These are phyloP conservation scores for Biscogniauxia sp. DNA, from an alignment of 2,329 filamentous ascomycete species.

Conservation along the genomic window DNA sequence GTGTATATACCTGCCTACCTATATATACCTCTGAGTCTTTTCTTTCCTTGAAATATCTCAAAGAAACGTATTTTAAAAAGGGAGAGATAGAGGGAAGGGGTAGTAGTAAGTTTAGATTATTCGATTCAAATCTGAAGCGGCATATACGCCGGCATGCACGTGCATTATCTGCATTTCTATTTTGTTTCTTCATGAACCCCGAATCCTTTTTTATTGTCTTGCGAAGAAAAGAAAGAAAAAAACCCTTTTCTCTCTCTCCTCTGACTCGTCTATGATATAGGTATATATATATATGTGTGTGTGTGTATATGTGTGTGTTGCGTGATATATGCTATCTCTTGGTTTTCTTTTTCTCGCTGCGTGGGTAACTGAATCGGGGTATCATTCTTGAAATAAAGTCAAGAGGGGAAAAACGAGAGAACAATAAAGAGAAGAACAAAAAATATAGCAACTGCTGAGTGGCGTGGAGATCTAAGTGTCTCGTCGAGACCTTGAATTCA, in stretches of 20 bases:
- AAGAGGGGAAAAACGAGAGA: background rate
- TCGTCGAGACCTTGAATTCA: slow-evolving; percentile 10
- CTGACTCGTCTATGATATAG: background rate
- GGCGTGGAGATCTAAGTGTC: slow-evolving; percentile 6
- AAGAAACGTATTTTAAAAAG: too few species aligned
- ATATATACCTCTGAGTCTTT: too few species aligned
- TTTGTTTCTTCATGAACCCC: background rate
- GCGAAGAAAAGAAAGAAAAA: background rate
- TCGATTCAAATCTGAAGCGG: background rate
- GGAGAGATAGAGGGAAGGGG: too few species aligned
- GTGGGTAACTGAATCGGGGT: background rate
- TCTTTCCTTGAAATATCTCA: too few species aligned
- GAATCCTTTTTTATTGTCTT: background rate
- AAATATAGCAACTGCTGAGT: slow-evolving; percentile 6
- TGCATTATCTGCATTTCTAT: background rate
- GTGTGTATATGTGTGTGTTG: too few species aligned
- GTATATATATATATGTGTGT: background rate
- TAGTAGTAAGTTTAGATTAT: background rate
- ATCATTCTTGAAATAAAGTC: slow-evolving; percentile 1
- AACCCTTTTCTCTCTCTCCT: too few species aligned
- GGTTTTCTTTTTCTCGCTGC: background rate
- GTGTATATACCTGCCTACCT: too few species aligned
- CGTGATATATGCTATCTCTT: background rate
- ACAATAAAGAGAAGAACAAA: background rate
- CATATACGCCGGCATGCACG: too few species aligned